phyloP scores from a whole-genome alignment of 371 early-diverging fungal genomes.

The Mucor sp. region DNA sequence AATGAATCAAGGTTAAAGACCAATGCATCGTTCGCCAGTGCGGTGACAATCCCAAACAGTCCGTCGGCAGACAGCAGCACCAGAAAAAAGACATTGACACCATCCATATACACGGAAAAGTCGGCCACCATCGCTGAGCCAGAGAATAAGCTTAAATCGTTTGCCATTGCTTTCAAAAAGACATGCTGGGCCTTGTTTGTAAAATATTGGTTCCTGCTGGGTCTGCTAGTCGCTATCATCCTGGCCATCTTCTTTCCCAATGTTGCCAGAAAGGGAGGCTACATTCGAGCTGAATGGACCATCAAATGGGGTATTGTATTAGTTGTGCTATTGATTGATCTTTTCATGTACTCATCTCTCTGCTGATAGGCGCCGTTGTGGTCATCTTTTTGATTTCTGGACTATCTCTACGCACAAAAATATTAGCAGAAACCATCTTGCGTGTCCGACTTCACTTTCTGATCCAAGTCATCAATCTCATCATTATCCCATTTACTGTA shows the following conservation, averaged over 20 bases:
- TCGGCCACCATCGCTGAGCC: conserved; percentile 19
- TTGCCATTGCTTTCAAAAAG: conserved; percentile 25
- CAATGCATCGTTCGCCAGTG: conserved; percentile 27
- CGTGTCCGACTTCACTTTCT: conserved; percentile 66
- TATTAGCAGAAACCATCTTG: conserved; percentile 60
- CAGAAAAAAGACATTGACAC: conserved; percentile 8
- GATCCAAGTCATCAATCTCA: conserved; percentile 65
- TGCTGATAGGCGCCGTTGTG: conserved; percentile 53
- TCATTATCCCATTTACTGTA: conserved; percentile 68
- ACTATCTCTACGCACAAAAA: conserved; percentile 66
- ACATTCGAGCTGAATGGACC: conserved; percentile 59
- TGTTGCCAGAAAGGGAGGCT: conserved; percentile 62
- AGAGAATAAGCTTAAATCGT: conserved; percentile 26
- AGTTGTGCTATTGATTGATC: background rate
- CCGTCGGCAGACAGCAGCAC: background rate
- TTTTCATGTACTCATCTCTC: conserved; percentile 37
- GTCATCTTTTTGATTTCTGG: conserved; percentile 77
- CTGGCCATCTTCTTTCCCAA: conserved; percentile 60
- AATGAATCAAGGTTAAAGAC: conserved; percentile 31
- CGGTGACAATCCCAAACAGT: conserved; percentile 15
- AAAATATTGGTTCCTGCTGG: conserved; percentile 50
- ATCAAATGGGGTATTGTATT: conserved; percentile 62
- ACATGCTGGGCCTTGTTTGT: conserved; percentile 12
- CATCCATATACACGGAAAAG: conserved; percentile 21
- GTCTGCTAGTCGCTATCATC: conserved; percentile 55